Evolutionary conservation across 2,329 filamentous ascomycete genomes (phyloP), one percentile per base, ranked within the genome.

Genomic region (Arthroderma sp.): DNA sequence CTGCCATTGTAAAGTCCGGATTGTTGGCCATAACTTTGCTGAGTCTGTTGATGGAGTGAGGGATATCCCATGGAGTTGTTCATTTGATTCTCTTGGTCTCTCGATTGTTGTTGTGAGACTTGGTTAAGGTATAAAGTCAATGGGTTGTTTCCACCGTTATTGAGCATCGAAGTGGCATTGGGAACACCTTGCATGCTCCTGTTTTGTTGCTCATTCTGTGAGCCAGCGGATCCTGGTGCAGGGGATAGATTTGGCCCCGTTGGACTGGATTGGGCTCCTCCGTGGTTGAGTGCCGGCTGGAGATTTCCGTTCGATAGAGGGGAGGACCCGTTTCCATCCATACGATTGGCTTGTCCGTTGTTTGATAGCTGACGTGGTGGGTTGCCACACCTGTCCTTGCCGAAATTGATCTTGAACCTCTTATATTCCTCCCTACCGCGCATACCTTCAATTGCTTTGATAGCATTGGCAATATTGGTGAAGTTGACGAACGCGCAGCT

Each of bases 401-500:
- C 91, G 61, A 98, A 98, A 71, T 98, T 98, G 63, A 98, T 89
- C 75, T 98, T 98, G 79, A 98, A 98, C 57, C 91, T 81, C 66
- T 81, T 85, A 74, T 98, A 98, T 59, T 98, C 91, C 37, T 96
- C 91, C 60, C 88, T 87, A 59, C 87, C 84, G 47, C 91, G 80
- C 52, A 98, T 80, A 22, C 88, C 91, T 67, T 98, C 91, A 52
- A 98, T 98, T 1, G 91, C 91, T 72, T 98, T 98, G 73, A 98
- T 98, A 42, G 91, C 91, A 57, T 98, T 98, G 60, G 91, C 91
- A 61, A 98, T 98, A 69, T 98, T 98, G 61, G 91, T 98, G 64
- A 98, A 98, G 70, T 98, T 98, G 63, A 98, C 91, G 62, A 98
- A 98, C 0, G 91, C 91, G 64, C 91, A 98, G 70, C 88, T 95